Percentiles rank a stretch among this genome's conserved stretches.
phyloP scores from a whole-genome alignment of 257 asterid species.

The Solanum rostratum region DNA sequence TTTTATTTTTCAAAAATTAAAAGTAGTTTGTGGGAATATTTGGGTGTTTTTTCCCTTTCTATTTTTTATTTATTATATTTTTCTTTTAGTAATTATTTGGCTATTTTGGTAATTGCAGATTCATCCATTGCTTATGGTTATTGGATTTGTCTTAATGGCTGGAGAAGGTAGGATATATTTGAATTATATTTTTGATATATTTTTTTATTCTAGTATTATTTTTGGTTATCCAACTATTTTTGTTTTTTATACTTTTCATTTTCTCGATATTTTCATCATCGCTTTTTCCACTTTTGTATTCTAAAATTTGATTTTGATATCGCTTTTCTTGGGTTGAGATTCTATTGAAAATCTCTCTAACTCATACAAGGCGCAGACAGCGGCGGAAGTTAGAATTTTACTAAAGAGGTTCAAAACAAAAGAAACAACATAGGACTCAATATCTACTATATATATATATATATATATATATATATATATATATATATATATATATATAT shows the following conservation, averaged over 20 bases:
- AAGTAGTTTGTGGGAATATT: neutral
- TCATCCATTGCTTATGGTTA: conserved; percentile 55
- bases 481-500: no score
- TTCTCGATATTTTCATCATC: neutral
- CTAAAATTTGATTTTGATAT: neutral
- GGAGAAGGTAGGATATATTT: conserved; percentile 41
- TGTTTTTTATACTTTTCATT: neutral
- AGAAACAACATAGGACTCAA: no score
- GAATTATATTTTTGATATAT: neutral
- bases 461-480: no score
- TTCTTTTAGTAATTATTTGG: neutral
- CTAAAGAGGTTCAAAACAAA: no score
- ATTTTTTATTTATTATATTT: neutral
- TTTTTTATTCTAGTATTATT: neutral
- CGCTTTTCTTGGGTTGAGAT: accelerated
- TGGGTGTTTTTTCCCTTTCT: neutral
- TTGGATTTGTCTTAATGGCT: conserved; percentile 36
- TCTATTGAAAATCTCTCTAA: neutral
- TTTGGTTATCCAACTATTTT: neutral
- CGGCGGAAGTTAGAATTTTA: no score
- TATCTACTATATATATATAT: no score
- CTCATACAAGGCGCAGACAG: no score
- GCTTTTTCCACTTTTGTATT: neutral
- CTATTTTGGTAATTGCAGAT: conserved; percentile 20
- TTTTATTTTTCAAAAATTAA: neutral